phyloP scores from a whole-genome alignment of 2,329 filamentous ascomycete genomes.

The Sporothrix phasma region DNA sequence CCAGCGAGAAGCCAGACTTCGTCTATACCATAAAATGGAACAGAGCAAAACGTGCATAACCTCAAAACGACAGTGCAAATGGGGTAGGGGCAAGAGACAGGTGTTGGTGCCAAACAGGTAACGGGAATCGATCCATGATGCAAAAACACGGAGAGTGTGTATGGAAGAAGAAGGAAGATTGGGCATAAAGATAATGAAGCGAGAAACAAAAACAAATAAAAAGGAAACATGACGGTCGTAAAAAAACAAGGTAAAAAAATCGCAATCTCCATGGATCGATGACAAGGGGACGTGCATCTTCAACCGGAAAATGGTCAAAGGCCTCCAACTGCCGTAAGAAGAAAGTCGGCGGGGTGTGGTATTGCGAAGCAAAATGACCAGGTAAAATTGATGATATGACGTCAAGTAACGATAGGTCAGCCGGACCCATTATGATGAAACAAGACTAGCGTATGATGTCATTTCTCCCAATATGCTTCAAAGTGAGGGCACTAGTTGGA shows the following conservation, averaged over 20 bases:
- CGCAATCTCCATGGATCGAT: no score
- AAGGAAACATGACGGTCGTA: background rate
- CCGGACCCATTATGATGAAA: background rate
- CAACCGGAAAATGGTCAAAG: no score
- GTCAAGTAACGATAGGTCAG: background rate
- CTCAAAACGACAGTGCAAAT: no score
- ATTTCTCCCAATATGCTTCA: background rate
- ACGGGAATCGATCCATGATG: background rate
- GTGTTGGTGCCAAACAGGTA: no score
- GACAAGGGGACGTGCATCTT: no score
- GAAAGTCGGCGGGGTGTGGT: no score
- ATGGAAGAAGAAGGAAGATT: background rate
- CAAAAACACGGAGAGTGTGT: background rate
- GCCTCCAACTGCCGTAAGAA: background rate
- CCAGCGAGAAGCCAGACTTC: background rate
- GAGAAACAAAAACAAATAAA: background rate
- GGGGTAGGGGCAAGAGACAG: no score
- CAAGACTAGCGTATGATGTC: slow-evolving; percentile 2
- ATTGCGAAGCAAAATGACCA: background rate
- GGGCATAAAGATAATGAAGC: background rate
- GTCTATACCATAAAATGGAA: slow-evolving; percentile 2
- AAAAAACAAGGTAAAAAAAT: background rate
- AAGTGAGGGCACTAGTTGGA: background rate
- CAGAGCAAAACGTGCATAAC: no score
- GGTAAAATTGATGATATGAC: background rate